A percentile compares a stretch with the other conserved stretches of the same genome.
These are phyloP conservation scores for Tillandsia leiboldiana DNA, from an alignment of 176 grass and related monocot species.

Conservation along the genomic window DNA sequence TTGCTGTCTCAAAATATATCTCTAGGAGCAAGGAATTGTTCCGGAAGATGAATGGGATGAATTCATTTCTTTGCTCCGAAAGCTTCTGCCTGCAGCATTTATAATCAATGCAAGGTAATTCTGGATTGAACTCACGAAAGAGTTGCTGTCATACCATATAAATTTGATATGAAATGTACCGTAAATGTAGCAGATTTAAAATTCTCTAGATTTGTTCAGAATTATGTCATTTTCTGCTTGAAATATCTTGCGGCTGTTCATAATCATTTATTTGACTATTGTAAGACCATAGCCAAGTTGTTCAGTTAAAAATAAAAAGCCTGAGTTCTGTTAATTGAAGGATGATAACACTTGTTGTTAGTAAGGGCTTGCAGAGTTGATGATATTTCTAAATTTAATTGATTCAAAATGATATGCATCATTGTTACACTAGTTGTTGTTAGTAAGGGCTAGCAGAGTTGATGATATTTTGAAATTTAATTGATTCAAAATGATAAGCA, in stretches of 20 bases:
- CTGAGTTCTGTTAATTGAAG: too few species aligned
- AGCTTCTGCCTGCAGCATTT: conserved; percentile 75
- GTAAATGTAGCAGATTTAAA: not conserved
- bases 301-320: too few species aligned
- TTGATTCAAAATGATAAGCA: too few species aligned
- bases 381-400: too few species aligned
- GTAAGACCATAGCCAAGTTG: too few species aligned
- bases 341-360: too few species aligned
- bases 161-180: not conserved
- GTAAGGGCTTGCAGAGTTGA: too few species aligned
- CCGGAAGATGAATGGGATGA: conserved; percentile 64
- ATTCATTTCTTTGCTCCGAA: conserved; percentile 60
- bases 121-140: not conserved
- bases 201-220: not conserved
- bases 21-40: conserved; percentile 71
- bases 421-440: too few species aligned
- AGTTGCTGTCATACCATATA: not conserved
- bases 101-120: conserved; percentile 76
- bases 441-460: too few species aligned
- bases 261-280: too few species aligned
- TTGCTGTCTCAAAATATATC: conserved; percentile 1
- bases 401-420: too few species aligned
- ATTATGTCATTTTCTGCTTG: not conserved
- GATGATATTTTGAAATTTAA: too few species aligned
- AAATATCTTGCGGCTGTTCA: not conserved